A percentile compares a stretch with the other conserved stretches of the same genome.
Evolutionary conservation across 805 yeast species (phyloP).

Genomic region (Nakazawaea wyomingensis): DNA sequence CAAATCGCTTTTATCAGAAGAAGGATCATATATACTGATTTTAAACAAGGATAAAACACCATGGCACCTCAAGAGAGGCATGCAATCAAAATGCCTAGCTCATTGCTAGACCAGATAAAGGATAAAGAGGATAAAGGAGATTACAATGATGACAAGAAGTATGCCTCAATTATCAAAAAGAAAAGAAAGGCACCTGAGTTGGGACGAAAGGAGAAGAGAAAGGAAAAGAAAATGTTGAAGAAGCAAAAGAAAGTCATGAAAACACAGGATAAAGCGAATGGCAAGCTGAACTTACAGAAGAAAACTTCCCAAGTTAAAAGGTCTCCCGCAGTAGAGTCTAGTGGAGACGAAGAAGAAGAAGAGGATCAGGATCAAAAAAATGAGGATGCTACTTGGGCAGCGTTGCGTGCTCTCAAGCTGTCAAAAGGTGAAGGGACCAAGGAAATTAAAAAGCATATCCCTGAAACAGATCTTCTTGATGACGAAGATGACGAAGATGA

Average conservation of each 20-base stretch:
- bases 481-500: slow-evolving; percentile 19
- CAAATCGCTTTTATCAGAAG: background rate
- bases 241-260: slow-evolving; percentile 21
- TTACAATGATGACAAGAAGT: slow-evolving; percentile 29
- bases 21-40: background rate
- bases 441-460: too few relatives aligned
- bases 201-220: slow-evolving; percentile 33
- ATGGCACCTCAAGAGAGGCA: slow-evolving; percentile 16
- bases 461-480: too few relatives aligned
- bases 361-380: slow-evolving; percentile 18
- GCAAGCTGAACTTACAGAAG: background rate
- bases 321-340: slow-evolving; percentile 15
- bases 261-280: background rate
- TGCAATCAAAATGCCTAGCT: slow-evolving; percentile 38
- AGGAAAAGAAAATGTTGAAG: slow-evolving; percentile 29
- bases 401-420: slow-evolving; percentile 22
- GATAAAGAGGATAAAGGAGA: slow-evolving; percentile 28
- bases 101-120: slow-evolving; percentile 35
- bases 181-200: slow-evolving; percentile 19
- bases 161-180: too few relatives aligned
- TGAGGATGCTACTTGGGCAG: slow-evolving; percentile 24
- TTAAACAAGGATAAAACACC: background rate
- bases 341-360: slow-evolving; percentile 20
- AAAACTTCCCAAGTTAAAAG: slow-evolving; percentile 22
- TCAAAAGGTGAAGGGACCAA: too few relatives aligned